Percentiles rank a stretch among this genome's conserved stretches.
These are phyloP conservation scores for Solidago caesia DNA, from an alignment of 129 eudicot genomes.

Conservation along the genomic window DNA sequence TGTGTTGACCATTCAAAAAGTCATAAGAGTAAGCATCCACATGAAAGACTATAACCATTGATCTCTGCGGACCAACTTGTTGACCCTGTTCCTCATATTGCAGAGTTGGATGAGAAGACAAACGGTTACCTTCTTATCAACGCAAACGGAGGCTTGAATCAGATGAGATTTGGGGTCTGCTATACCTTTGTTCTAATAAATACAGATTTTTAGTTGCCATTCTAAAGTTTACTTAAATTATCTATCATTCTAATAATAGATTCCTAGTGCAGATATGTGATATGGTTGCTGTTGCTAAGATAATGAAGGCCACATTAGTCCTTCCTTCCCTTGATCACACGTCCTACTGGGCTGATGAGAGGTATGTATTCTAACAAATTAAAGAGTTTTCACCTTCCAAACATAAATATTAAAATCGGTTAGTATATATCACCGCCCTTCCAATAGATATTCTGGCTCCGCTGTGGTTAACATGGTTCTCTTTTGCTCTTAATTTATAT, in stretches of 20 bases:
- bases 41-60: slow-evolving; percentile 3
- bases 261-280: slow-evolving; percentile 97
- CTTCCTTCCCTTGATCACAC: slow-evolving; percentile 97
- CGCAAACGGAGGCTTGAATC: slow-evolving; percentile 99
- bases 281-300: slow-evolving; percentile 98
- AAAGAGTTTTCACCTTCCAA: background rate
- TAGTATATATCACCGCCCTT: background rate
- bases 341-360: slow-evolving; percentile 98
- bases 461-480: background rate
- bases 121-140: slow-evolving; percentile 87
- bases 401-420: background rate
- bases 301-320: slow-evolving; percentile 90
- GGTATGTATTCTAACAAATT: slow-evolving; percentile 39
- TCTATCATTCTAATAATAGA: slow-evolving; percentile 50
- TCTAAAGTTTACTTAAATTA: slow-evolving; percentile 2
- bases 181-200: slow-evolving; percentile 36
- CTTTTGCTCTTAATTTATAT: slow-evolving; percentile 17
- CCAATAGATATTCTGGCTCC: background rate
- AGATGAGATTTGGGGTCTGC: slow-evolving; percentile 99
- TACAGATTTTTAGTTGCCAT: background rate
- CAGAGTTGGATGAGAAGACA: slow-evolving; percentile 78
- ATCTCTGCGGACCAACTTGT: slow-evolving; percentile 6
- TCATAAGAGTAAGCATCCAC: slow-evolving; percentile 60
- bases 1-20: slow-evolving; percentile 74
- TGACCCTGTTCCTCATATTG: slow-evolving; percentile 22